phyloP scores from a whole-genome alignment of 2,329 filamentous ascomycete genomes.

The Hansfordia pulvinata region DNA sequence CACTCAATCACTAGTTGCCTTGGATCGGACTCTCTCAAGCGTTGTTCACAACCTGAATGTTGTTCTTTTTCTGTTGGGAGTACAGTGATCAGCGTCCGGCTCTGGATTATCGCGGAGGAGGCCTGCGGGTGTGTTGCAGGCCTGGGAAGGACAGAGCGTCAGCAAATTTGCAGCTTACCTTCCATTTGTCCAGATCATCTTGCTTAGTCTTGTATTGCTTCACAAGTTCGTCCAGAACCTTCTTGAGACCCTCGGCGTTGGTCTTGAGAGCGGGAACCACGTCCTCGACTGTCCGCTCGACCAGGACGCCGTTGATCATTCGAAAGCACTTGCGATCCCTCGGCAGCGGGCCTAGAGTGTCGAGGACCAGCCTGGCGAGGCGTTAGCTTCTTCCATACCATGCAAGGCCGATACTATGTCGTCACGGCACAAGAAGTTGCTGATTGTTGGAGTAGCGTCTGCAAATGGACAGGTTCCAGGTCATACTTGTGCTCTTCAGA shows the following conservation, averaged over 20 bases:
- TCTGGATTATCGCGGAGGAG: no score
- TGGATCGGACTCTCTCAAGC: no score
- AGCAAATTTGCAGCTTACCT: no score
- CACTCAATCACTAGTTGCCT: no score
- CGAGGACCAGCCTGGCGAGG: slow-evolving; percentile 84
- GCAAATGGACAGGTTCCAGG: no score
- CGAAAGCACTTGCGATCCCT: slow-evolving; percentile 92
- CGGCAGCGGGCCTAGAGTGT: slow-evolving; percentile 74
- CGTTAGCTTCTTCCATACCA: no score
- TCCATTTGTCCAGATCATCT: slow-evolving; percentile 94
- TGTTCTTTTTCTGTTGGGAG: slow-evolving; percentile 67
- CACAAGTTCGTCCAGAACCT: slow-evolving; percentile 84
- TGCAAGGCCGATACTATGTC: slow-evolving; percentile 6
- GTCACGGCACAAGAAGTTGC: no score
- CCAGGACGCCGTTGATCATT: slow-evolving; percentile 93
- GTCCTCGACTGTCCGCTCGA: slow-evolving; percentile 87
- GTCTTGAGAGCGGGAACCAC: slow-evolving; percentile 84
- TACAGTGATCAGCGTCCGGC: no score
- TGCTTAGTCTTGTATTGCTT: slow-evolving; percentile 96
- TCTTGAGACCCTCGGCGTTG: slow-evolving; percentile 85
- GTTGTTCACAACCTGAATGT: slow-evolving; percentile 78
- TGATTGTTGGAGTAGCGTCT: no score
- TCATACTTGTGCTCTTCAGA: slow-evolving; percentile 93
- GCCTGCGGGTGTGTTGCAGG: no score
- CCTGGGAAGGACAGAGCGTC: background rate